Conservation (phyloP, 2,329 filamentous ascomycete genomes). For the Arthrobotrys iridis region DNA sequence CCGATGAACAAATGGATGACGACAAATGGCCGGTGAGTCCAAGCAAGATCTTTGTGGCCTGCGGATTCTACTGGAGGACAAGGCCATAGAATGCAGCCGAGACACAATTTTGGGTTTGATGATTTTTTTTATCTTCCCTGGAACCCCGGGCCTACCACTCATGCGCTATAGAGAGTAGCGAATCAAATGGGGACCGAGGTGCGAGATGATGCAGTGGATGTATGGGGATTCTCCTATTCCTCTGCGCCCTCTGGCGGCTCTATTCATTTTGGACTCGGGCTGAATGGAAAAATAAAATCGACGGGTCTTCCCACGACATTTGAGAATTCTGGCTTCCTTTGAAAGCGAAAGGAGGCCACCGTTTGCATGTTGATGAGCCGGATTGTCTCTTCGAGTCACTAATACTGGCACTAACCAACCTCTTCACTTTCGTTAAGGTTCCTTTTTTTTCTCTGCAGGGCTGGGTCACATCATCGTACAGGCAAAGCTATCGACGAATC, state of each 20-base stretch:
- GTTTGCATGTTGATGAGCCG: conserved; percentile 1
- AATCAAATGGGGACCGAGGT: neutral
- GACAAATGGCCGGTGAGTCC: conserved; percentile 16
- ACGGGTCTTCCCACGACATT: neutral
- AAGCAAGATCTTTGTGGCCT: conserved; percentile 8
- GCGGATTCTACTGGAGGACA: conserved; percentile 8
- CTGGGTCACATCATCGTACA: conserved; percentile 33
- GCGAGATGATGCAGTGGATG: conserved; percentile 7
- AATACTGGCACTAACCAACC: conserved; percentile 6
- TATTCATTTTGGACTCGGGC: neutral
- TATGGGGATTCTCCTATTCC: conserved; percentile 2
- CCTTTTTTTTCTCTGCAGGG: conserved; percentile 8
- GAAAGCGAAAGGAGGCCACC: neutral
- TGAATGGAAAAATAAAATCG: neutral
- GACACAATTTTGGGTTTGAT: conserved; percentile 1
- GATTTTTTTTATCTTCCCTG: neutral
- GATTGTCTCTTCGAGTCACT: neutral
- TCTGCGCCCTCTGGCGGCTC: neutral
- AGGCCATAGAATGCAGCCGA: neutral
- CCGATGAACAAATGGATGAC: conserved; percentile 42
- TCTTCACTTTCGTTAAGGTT: conserved; percentile 37
- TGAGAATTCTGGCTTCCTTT: neutral
- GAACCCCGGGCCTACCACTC: conserved; percentile 20
- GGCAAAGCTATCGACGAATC: conserved; percentile 6
- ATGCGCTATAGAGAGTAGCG: neutral